phyloP scores from a whole-genome alignment of 768 basidiomycete genomes.

The Russula abietina region DNA sequence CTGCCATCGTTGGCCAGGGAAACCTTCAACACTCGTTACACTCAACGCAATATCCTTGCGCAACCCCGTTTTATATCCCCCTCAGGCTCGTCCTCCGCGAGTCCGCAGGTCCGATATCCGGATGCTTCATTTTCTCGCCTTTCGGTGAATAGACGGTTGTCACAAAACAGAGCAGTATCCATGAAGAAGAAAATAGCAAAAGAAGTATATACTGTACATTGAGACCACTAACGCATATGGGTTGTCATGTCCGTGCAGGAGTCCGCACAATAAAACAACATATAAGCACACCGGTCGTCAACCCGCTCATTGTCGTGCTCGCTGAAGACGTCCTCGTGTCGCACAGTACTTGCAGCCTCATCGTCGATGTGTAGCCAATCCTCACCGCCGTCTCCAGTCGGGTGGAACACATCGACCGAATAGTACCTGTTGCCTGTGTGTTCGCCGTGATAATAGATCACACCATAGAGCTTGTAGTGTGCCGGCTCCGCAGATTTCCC shows the following conservation, averaged over 20 bases:
- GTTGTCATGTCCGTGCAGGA: too few species aligned
- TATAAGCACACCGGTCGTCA: constrained; percentile 61
- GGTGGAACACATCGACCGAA: constrained; percentile 56
- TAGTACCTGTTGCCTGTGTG: background rate
- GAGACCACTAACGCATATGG: too few species aligned
- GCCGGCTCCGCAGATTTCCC: background rate
- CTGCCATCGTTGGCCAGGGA: too few species aligned
- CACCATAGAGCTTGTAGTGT: background rate
- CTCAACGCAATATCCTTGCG: too few species aligned
- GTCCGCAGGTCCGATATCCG: too few species aligned
- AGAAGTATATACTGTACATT: background rate
- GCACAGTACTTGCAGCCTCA: constrained; percentile 73
- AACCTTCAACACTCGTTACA: too few species aligned
- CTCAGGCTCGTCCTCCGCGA: too few species aligned
- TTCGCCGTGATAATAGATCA: background rate
- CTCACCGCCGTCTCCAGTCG: constrained; percentile 47
- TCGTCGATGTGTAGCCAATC: constrained; percentile 60
- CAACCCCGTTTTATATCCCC: too few species aligned
- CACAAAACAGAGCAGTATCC: background rate
- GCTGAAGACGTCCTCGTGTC: constrained; percentile 66
- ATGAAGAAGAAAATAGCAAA: background rate
- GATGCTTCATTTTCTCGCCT: too few species aligned
- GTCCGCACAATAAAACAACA: background rate
- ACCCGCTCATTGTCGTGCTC: constrained; percentile 30
- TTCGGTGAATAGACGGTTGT: background rate